Percentiles rank a stretch among this genome's conserved stretches.
Evolutionary conservation across 805 yeast species (phyloP).

Genomic region (Vanderwaltozyma verrucispora): DNA sequence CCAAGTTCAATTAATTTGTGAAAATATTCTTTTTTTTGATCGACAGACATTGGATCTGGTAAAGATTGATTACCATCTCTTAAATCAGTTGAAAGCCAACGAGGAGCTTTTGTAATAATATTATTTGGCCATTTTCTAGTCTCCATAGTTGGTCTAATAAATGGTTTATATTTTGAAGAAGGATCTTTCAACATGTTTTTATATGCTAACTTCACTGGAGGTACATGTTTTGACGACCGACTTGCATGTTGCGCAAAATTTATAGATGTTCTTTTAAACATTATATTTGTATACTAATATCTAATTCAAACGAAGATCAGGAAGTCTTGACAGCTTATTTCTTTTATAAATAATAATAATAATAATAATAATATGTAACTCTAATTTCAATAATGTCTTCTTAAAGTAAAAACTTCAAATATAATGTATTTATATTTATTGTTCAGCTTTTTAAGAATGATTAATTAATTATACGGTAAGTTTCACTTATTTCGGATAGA

Average conservation of each 20-base stretch:
- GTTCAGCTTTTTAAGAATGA: too few species aligned
- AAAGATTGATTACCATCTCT: constrained; percentile 80
- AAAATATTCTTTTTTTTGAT: constrained; percentile 65
- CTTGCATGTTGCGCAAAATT: constrained; percentile 13
- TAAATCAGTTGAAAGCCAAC: constrained; percentile 77
- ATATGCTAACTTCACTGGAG: constrained; percentile 29
- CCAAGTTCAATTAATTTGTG: constrained; percentile 61
- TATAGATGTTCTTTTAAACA: constrained; percentile 13
- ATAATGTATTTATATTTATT: too few species aligned
- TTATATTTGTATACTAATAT: neutral
- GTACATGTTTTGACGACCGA: constrained; percentile 17
- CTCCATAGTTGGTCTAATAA: constrained; percentile 42
- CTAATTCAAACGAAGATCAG: neutral
- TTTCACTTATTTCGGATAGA: too few species aligned
- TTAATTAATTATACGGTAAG: too few species aligned
- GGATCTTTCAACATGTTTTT: constrained; percentile 59
- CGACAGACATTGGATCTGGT: constrained; percentile 79
- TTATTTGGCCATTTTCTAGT: constrained; percentile 64
- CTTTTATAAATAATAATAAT: too few species aligned
- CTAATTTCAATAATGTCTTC: too few species aligned
- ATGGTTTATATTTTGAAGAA: constrained; percentile 48
- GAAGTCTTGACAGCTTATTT: too few species aligned
- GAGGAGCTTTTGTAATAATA: constrained; percentile 50
- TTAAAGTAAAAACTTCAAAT: too few species aligned
- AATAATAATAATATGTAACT: too few species aligned